These are phyloP conservation scores for Microascus cirrosus DNA, from an alignment of 2,329 filamentous ascomycete genomes.

Conservation along the genomic window DNA sequence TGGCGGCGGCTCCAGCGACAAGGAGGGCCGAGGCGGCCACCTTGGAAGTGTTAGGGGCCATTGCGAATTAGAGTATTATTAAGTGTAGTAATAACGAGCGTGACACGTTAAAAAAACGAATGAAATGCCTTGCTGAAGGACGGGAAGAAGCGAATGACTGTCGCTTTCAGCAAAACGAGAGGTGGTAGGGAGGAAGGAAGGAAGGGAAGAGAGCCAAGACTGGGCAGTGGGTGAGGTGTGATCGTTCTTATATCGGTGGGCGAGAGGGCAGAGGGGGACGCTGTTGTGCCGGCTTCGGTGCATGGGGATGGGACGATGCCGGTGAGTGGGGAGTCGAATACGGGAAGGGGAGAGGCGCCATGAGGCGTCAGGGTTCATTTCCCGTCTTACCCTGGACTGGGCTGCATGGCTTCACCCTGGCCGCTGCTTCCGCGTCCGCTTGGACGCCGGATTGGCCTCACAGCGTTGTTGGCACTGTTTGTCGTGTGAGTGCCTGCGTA, in stretches of 20 bases:
- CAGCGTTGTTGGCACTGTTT: no score
- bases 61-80: neutral
- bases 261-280: neutral
- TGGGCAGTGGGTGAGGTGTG: neutral
- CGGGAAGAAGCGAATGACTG: neutral
- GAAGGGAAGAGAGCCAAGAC: neutral
- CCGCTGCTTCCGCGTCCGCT: no score
- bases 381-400: neutral
- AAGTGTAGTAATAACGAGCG: neutral
- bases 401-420: no score
- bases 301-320: neutral
- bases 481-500: no score
- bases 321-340: neutral
- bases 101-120: neutral
- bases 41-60: conserved; percentile 6
- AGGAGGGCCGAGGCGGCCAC: conserved; percentile 12
- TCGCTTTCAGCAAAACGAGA: neutral
- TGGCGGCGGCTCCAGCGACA: conserved; percentile 12
- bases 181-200: neutral
- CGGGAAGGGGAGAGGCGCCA: no score
- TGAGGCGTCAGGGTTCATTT: neutral
- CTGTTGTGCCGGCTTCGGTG: no score
- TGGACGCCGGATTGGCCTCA: no score
- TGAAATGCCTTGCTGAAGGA: neutral
- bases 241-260: neutral